Base-by-base conservation (phyloP, 1,139 yeast species). In the Diutina rugosa region DNA sequence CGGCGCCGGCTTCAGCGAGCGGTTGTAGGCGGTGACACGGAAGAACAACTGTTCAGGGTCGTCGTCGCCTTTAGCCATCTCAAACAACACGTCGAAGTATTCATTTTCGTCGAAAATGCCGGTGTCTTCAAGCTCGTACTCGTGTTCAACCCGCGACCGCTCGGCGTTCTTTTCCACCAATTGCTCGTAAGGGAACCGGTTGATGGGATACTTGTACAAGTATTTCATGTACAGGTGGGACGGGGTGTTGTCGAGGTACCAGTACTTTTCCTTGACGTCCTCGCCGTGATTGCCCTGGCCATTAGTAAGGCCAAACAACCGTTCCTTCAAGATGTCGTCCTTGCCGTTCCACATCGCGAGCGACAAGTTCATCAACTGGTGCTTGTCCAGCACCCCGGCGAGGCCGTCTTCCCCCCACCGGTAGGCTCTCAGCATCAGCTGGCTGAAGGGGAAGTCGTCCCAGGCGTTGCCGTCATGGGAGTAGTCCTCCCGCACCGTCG, bases 391-490 rank as follows among this genome's bases (percentile, higher is more conserved):
- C 26, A 90, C 87, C 56, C 98, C 98, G 9, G 95, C 96, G 63
- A 91, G 75, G 4, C 98, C 98, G 67, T 91, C 98, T 69, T 91
- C 98, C 55, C 97, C 96, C 98, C 98, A 91, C 56, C 98, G 78
- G 67, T 88, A 91, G 18, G 89, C 83, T 65, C 98, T 77, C 32
- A 95, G 81, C 61, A 84, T 78, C 4, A 96, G 88, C 61, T 89
- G 91, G 59, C 89, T 96, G 68, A 90, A 90, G 9, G 96, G 90
- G 69, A 91, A 91, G 63, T 85, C 83, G 46, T 85, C 79, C 98
- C 98, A 91, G 3, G 97, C 97, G 63, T 90, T 93, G 54, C 98
- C 98, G 64, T 85, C 78, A 55, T 70, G 74, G 0, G 96, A 87
- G 69, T 91, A 91, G 68, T 91, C 98, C 69, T 91, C 97, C 60